A percentile compares a stretch with the other conserved stretches of the same genome.
phyloP scores from a whole-genome alignment of 2,329 filamentous ascomycete species.

The Cercospora brassicicola region DNA sequence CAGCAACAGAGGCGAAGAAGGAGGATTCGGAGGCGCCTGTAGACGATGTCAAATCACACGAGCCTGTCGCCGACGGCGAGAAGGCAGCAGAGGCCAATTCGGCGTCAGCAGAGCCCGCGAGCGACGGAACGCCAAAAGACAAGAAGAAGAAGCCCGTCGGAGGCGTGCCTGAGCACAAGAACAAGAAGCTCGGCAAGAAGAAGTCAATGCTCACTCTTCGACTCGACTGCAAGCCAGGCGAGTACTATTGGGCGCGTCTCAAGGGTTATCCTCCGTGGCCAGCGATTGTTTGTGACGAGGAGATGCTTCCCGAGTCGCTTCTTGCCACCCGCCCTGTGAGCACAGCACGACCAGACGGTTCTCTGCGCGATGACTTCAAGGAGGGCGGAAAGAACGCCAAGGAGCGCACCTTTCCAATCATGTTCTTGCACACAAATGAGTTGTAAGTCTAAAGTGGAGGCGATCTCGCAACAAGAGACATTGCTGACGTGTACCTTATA shows the following conservation, averaged over 20 bases:
- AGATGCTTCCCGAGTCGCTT: slow-evolving; percentile 81
- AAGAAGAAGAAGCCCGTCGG: slow-evolving; percentile 61
- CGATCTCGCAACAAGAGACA: neutral
- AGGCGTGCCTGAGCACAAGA: slow-evolving; percentile 65
- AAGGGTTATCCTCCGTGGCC: slow-evolving; percentile 96
- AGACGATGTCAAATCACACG: slow-evolving; percentile 33
- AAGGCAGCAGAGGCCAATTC: slow-evolving; percentile 28
- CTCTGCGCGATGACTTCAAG: slow-evolving; percentile 80
- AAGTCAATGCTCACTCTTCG: slow-evolving; percentile 67
- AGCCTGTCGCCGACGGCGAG: slow-evolving; percentile 29
- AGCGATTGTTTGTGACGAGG: slow-evolving; percentile 87
- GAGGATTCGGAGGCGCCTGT: slow-evolving; percentile 33
- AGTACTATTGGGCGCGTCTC: slow-evolving; percentile 88
- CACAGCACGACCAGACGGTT: slow-evolving; percentile 76
- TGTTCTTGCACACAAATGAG: slow-evolving; percentile 94
- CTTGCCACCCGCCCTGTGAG: slow-evolving; percentile 79
- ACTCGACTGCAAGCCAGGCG: slow-evolving; percentile 81
- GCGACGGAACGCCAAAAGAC: slow-evolving; percentile 36
- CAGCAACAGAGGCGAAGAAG: slow-evolving; percentile 23
- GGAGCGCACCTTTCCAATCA: slow-evolving; percentile 87
- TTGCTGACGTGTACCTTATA: slow-evolving; percentile 43
- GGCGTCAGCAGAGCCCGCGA: slow-evolving; percentile 24
- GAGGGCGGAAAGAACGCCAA: slow-evolving; percentile 83
- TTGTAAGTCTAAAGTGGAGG: slow-evolving; percentile 70
- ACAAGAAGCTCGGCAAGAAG: slow-evolving; percentile 83